Evolutionary conservation across 495 filamentous ascomycete genomes (phyloP).

Genomic region (Aspergillus mulundensis): DNA sequence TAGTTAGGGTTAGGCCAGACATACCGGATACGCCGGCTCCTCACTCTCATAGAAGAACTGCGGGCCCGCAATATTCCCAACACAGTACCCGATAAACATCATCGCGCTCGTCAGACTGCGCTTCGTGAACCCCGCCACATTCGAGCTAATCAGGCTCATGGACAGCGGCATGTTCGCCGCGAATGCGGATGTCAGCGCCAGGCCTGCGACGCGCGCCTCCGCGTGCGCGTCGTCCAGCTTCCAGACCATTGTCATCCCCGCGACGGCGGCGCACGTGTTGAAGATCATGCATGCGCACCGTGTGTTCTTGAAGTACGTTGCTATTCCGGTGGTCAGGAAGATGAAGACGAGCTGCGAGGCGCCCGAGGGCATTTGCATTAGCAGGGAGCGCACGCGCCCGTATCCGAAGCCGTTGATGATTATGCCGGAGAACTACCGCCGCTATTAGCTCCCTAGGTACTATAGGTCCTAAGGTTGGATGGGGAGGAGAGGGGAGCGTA

Average conservation of each 20-base stretch:
- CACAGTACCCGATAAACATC: slow-evolving; percentile 27
- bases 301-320: slow-evolving; percentile 25
- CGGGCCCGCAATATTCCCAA: slow-evolving; percentile 35
- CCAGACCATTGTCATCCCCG: slow-evolving; percentile 58
- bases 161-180: slow-evolving; percentile 55
- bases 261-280: slow-evolving; percentile 33
- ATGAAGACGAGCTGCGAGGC: slow-evolving; percentile 38
- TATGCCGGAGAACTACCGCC: slow-evolving; percentile 34
- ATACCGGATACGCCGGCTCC: slow-evolving; percentile 32
- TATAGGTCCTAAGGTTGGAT: neutral
- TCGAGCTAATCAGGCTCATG: slow-evolving; percentile 52
- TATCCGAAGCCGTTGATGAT: slow-evolving; percentile 41
- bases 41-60: slow-evolving; percentile 32
- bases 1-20: neutral
- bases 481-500: slow-evolving; percentile 1
- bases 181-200: slow-evolving; percentile 49
- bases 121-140: slow-evolving; percentile 62
- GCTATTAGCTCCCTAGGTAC: neutral
- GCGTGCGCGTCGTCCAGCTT: slow-evolving; percentile 50
- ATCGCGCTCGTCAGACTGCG: slow-evolving; percentile 41
- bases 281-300: slow-evolving; percentile 34
- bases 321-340: slow-evolving; percentile 27
- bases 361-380: slow-evolving; percentile 39
- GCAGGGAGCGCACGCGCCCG: slow-evolving; percentile 30
- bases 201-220: slow-evolving; percentile 49